Base-by-base conservation (phyloP, 1,284 basidiomycete genomes). In the Ceratobasidium sp. region DNA sequence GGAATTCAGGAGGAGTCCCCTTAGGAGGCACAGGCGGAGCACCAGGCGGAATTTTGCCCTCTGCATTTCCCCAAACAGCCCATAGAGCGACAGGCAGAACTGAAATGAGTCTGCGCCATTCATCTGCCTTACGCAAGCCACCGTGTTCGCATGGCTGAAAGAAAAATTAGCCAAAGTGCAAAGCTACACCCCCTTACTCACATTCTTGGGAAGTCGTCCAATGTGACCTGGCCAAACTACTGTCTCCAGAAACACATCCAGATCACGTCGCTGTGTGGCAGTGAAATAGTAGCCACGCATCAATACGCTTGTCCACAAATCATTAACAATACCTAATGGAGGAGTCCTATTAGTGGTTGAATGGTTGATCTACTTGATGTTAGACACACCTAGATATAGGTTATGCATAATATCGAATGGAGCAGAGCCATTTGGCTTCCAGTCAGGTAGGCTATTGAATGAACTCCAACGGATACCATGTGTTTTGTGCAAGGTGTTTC, bases 391-490 rank as follows among this genome's bases (percentile, higher is more conserved):
- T 0, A 82, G 78, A 49, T 78, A 80, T 0, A 79, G 73, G 5
- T 77, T 78, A 67, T 84, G 82, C 81, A 84, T 83, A 1, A 74
- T 49, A 75, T 83, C 80, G n/a, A 82, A 76, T 7, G 83, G 80
- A 9, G 80, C 75, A 73, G 78, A 79, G 18, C 62, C 54, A 0
- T 79, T 76, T 0, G 81, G 83, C 73, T 84, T 78, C 81, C 81
- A 84, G 72, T 84, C 85, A 0, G 77, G 76, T 1, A 84, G 78
- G 6, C 73, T 55, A 73, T 81, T 79, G 0, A 85, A 76, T 58
- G 79, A 77, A 1, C 81, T 81, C 81, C 80, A 84, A 0, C 79
- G 77, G 1, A 84, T 21, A 8, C 49, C 49, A 21, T 52, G 49
- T 8, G 11, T 52, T 11, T n/a, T 9, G 8, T 52, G 49, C 11